phyloP scores from a whole-genome alignment of 371 early-diverging fungal genomes.

The Batkoa obscura region DNA sequence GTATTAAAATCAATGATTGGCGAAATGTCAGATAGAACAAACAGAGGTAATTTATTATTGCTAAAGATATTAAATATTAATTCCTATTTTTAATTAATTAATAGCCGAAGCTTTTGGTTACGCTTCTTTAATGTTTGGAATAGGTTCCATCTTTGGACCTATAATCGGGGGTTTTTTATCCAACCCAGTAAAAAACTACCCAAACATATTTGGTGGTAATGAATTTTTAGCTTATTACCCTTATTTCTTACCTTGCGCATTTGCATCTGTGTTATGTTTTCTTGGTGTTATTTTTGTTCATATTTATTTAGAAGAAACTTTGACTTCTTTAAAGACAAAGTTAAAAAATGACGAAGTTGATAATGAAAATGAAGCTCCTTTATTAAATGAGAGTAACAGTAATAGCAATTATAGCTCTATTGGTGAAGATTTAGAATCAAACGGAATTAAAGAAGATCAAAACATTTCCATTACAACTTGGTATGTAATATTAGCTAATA shows the following conservation, averaged over 20 bases:
- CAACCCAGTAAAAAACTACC: constrained; percentile 46
- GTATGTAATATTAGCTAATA: background rate
- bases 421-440: background rate
- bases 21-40: constrained; percentile 62
- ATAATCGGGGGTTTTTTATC: constrained; percentile 60
- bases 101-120: constrained; percentile 6
- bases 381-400: no score
- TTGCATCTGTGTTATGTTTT: constrained; percentile 34
- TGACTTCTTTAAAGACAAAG: background rate
- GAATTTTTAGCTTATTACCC: constrained; percentile 44
- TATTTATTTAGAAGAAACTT: constrained; percentile 56
- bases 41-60: constrained; percentile 24
- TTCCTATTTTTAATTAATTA: background rate
- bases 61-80: background rate
- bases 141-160: constrained; percentile 29
- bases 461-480: background rate
- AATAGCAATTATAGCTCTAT: no score
- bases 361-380: no score
- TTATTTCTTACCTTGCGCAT: constrained; percentile 67
- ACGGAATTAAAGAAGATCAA: background rate
- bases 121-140: constrained; percentile 5
- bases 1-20: constrained; percentile 69
- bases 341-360: background rate
- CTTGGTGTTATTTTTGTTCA: constrained; percentile 41
- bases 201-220: constrained; percentile 39